These are phyloP conservation scores for Meyerozyma smithsonii DNA, from an alignment of 1,139 yeast species.

Conservation along the genomic window DNA sequence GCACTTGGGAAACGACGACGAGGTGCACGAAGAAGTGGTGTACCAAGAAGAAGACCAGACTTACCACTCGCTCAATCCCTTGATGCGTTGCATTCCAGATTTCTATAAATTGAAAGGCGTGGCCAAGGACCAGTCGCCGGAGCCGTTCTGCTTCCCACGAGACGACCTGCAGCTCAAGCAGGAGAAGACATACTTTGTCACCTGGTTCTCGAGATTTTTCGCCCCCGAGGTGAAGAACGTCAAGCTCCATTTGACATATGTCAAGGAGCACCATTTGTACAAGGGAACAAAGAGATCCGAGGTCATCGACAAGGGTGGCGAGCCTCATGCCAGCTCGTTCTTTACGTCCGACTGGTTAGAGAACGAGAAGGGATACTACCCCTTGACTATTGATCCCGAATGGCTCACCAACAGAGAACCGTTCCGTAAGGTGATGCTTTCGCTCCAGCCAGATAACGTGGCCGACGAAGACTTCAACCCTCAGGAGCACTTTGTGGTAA, in stretches of 20 bases:
- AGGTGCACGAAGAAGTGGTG: slow-evolving; percentile 49
- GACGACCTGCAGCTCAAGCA: slow-evolving; percentile 52
- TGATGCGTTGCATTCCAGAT: slow-evolving; percentile 82
- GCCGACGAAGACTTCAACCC: slow-evolving; percentile 63
- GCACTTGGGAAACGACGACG: slow-evolving; percentile 55
- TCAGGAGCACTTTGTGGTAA: slow-evolving; percentile 45
- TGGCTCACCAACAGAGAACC: slow-evolving; percentile 50
- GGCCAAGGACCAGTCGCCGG: slow-evolving; percentile 52
- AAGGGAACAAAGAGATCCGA: slow-evolving; percentile 53
- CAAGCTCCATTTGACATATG: slow-evolving; percentile 60
- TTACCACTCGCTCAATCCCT: slow-evolving; percentile 66
- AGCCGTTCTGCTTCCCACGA: slow-evolving; percentile 78
- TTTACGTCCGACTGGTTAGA: slow-evolving; percentile 67
- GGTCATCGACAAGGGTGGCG: slow-evolving; percentile 34
- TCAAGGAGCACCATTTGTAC: slow-evolving; percentile 49
- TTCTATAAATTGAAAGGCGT: slow-evolving; percentile 61
- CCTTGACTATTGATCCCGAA: slow-evolving; percentile 52
- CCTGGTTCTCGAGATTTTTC: slow-evolving; percentile 73
- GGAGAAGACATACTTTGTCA: slow-evolving; percentile 65
- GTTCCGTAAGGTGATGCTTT: slow-evolving; percentile 47
- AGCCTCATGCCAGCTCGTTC: slow-evolving; percentile 44
- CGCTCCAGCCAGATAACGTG: slow-evolving; percentile 68
- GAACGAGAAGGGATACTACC: slow-evolving; percentile 59
- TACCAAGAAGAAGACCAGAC: slow-evolving; percentile 63
- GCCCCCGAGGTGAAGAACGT: slow-evolving; percentile 51